Evolutionary conservation across 2,329 filamentous ascomycete species (phyloP).

Genomic region (Alternaria rosae): DNA sequence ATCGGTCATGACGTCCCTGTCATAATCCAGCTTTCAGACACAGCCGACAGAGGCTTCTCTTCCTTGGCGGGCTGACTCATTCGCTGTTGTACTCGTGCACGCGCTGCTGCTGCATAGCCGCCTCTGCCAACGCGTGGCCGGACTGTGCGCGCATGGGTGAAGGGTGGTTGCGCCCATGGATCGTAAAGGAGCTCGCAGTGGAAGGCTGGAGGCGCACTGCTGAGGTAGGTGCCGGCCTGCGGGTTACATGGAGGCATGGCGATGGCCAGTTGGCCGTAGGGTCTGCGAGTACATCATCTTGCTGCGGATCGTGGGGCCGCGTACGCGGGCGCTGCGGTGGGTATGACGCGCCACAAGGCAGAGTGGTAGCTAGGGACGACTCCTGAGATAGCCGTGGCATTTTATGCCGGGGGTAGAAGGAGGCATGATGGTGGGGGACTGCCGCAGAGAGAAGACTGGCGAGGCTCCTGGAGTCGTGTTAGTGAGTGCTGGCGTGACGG

Average conservation of each 20-base stretch:
- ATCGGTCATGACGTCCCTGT: slow-evolving; percentile 94
- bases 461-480: slow-evolving; percentile 44
- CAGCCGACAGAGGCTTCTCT: slow-evolving; percentile 75
- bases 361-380: slow-evolving; percentile 54
- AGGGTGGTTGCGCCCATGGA: slow-evolving; percentile 53
- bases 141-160: slow-evolving; percentile 57
- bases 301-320: slow-evolving; percentile 51
- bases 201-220: slow-evolving; percentile 46
- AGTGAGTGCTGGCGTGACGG: slow-evolving; percentile 19
- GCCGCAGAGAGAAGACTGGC: slow-evolving; percentile 53
- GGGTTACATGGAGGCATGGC: slow-evolving; percentile 51
- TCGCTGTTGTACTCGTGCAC: slow-evolving; percentile 50
- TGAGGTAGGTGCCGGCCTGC: slow-evolving; percentile 50
- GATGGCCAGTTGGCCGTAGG: slow-evolving; percentile 54
- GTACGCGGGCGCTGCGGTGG: slow-evolving; percentile 54
- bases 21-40: slow-evolving; percentile 93
- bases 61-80: slow-evolving; percentile 60
- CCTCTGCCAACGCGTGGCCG: slow-evolving; percentile 47
- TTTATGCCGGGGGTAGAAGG: slow-evolving; percentile 58
- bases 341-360: slow-evolving; percentile 55
- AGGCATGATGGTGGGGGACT: slow-evolving; percentile 55
- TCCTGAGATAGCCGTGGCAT: slow-evolving; percentile 58
- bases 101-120: slow-evolving; percentile 50
- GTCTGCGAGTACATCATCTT: slow-evolving; percentile 56
- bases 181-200: slow-evolving; percentile 54